Evolutionary conservation across 1,284 basidiomycete species (phyloP).

Genomic region (Moniliella sp.): DNA sequence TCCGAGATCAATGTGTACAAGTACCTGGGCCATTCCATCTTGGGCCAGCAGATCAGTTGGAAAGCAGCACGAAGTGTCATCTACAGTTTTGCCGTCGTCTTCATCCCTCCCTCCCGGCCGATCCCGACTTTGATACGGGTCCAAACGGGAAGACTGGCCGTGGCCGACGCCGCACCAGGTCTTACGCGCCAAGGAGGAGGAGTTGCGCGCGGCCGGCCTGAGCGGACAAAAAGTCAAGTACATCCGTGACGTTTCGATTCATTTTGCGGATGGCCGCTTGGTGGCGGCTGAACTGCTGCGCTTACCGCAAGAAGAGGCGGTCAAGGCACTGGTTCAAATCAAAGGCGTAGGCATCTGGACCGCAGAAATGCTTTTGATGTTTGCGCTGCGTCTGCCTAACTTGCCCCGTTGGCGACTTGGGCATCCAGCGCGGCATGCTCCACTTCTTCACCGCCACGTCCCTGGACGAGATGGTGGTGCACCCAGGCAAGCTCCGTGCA

Average conservation of each 20-base stretch:
- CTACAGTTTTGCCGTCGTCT: constrained; percentile 49
- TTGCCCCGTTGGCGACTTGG: constrained; percentile 25
- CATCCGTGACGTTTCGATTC: constrained; percentile 18
- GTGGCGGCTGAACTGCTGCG: constrained; percentile 17
- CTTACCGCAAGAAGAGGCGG: constrained; percentile 14
- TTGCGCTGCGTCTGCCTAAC: constrained; percentile 23
- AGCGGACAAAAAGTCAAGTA: constrained; percentile 26
- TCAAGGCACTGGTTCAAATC: constrained; percentile 17
- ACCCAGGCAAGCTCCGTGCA: constrained; percentile 5
- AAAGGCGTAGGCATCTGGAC: constrained; percentile 31
- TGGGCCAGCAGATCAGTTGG: constrained; percentile 78
- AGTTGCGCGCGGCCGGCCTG: constrained; percentile 19
- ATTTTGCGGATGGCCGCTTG: constrained; percentile 21
- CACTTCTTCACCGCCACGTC: constrained; percentile 10
- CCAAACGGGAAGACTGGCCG: constrained; percentile 19
- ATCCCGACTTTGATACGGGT: constrained; percentile 15
- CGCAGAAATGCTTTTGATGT: constrained; percentile 31
- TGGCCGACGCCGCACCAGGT: constrained; percentile 23
- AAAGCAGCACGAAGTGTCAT: constrained; percentile 62
- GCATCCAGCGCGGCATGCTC: constrained; percentile 28
- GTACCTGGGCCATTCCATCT: constrained; percentile 45
- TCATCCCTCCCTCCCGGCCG: constrained; percentile 14
- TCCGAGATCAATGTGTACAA: constrained; percentile 19
- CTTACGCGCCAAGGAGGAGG: constrained; percentile 11
- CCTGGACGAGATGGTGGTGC: background rate